Evolutionary conservation across 495 filamentous ascomycete species (phyloP).

Genomic region (Penicillium macrosclerotiorum): DNA sequence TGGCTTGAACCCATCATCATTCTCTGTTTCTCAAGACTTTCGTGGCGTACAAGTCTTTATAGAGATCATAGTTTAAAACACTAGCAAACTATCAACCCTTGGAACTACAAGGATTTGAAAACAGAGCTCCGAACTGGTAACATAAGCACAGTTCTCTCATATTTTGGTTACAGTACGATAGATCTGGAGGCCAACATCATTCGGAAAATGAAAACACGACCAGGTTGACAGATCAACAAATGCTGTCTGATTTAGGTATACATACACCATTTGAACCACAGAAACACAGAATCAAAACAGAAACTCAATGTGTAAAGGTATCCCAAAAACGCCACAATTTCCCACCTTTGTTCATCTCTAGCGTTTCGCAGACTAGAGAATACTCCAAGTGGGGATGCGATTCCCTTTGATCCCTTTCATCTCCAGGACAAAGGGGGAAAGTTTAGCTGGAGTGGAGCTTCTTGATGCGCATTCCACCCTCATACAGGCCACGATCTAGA

Average conservation of each 20-base stretch:
- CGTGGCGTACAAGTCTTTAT: too few relatives aligned
- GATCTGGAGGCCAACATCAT: too few relatives aligned
- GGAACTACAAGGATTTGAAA: too few relatives aligned
- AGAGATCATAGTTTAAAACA: too few relatives aligned
- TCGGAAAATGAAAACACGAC: background rate
- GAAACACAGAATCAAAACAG: slow-evolving; percentile 8
- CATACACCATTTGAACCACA: slow-evolving; percentile 13
- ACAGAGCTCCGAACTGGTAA: too few relatives aligned
- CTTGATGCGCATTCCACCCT: slow-evolving; percentile 77
- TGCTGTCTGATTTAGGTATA: slow-evolving; percentile 14
- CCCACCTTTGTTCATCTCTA: slow-evolving; percentile 14
- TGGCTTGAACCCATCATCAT: too few relatives aligned
- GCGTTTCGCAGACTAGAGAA: slow-evolving; percentile 3
- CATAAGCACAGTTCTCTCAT: background rate
- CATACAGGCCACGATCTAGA: slow-evolving; percentile 86
- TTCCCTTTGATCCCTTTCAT: background rate
- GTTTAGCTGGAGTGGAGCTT: slow-evolving; percentile 67
- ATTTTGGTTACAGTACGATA: background rate
- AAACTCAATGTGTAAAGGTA: slow-evolving; percentile 26
- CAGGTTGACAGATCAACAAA: slow-evolving; percentile 4
- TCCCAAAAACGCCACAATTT: slow-evolving; percentile 31
- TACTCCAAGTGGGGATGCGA: slow-evolving; percentile 5
- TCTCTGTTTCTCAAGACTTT: too few relatives aligned
- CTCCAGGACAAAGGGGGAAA: background rate
- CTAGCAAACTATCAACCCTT: too few relatives aligned